Evolutionary conservation across 108 stramenopile species (phyloP), one percentile per base, ranked within the genome.

Genomic region (Nitzschia palea): DNA sequence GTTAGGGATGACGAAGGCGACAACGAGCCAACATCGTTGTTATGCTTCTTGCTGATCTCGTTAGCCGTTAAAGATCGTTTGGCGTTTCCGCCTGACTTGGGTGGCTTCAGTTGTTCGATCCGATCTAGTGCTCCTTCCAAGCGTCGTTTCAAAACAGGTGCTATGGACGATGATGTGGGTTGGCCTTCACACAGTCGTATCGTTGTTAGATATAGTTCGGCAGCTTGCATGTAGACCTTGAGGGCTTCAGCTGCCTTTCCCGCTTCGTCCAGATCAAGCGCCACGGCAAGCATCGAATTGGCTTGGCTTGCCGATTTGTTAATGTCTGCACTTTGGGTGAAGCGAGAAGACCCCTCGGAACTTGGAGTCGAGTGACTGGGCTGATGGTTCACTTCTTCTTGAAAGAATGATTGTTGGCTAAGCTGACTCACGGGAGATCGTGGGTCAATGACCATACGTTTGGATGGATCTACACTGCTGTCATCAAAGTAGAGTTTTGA

Each of bases 241-340:
- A 77, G 64, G 22, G 82, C 84, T 1, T 68, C 53, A n/a, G 57
- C 45, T 17, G 28, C 26, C 22, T 73, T 48, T 15, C 56, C 66
- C 10, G 28, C 51, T 73, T 90, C 82, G 34, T 90, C 89, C 0
- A 71, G 33, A 53, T 83, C 79, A 25, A 87, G 70, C 0, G 89
- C 89, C 34, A 55, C 31, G 10, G 65, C 30, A 0, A 89, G 66
- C 10, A 34, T 53, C 12, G 58, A 23, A 59, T 77, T 82, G 15
- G 85, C 88, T 29, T 82, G 76, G 18, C 62, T 33, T 12, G 70
- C 73, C 18, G 0, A 33, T 3, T 55, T 0, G 33, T 51, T 67
- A 25, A 77, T 14, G 8, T 67, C 58, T 1, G 55, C 35, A 40
- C 44, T 51, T 64, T 72, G 62, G 1, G 42, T 57, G 14, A 64